A percentile compares a stretch with the other conserved stretches of the same genome.
phyloP scores from a whole-genome alignment of 257 asterid species.

The Dorcoceras hygrometricum region DNA sequence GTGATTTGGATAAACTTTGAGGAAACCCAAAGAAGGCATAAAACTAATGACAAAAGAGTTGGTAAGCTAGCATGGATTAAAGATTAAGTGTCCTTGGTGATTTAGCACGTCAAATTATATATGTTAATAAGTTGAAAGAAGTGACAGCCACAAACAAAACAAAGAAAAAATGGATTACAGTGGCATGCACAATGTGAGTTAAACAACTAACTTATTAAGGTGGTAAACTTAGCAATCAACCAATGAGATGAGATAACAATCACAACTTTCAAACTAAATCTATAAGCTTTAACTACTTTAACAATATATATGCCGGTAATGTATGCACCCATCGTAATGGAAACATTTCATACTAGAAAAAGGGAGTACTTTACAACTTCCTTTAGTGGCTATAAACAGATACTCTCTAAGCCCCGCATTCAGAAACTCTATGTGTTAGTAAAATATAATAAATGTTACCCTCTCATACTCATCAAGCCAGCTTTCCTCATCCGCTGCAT shows the following conservation, averaged over 20 bases:
- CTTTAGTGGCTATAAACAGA: not conserved
- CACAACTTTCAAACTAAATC: too few relatives aligned
- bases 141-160: slow-evolving; percentile 1
- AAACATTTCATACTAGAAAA: not conserved
- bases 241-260: not conserved
- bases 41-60: too few relatives aligned
- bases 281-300: not conserved
- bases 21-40: too few relatives aligned
- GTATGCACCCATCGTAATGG: not conserved
- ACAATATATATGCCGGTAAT: slow-evolving; percentile 8
- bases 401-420: slow-evolving; percentile 19
- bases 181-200: not conserved
- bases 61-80: too few relatives aligned
- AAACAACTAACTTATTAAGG: not conserved
- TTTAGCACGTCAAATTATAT: too few relatives aligned
- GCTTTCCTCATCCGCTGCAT: slow-evolving; percentile 70
- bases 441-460: slow-evolving; percentile 36
- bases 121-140: not conserved
- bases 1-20: too few relatives aligned
- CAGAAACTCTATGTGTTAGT: slow-evolving; percentile 1
- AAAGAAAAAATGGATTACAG: not conserved
- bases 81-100: too few relatives aligned
- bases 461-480: slow-evolving; percentile 91
- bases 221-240: not conserved
- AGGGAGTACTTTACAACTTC: slow-evolving; percentile 1